A percentile compares a stretch with the other conserved stretches of the same genome.
Evolutionary conservation across 2,329 filamentous ascomycete species (phyloP).

Genomic region (Metarhizium guizhouense): DNA sequence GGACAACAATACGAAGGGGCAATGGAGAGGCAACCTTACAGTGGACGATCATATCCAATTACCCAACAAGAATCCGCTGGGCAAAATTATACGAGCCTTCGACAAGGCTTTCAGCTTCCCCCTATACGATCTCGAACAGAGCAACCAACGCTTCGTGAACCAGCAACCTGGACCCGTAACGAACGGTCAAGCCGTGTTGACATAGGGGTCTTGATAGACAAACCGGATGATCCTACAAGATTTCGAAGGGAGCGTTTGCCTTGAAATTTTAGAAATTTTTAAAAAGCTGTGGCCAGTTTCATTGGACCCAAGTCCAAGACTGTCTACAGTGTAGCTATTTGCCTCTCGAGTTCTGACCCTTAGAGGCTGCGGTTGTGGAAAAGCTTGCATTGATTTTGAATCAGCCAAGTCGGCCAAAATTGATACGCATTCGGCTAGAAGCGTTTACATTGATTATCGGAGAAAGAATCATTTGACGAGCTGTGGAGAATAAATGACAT

Average conservation of each 20-base stretch:
- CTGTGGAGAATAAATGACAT: too few relatives aligned
- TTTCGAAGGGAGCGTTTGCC: conserved; percentile 6
- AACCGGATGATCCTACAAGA: conserved; percentile 32
- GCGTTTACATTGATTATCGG: too few relatives aligned
- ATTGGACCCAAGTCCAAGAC: too few relatives aligned
- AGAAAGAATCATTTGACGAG: too few relatives aligned
- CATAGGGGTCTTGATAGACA: conserved; percentile 54
- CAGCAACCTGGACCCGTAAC: conserved; percentile 31
- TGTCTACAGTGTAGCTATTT: too few relatives aligned
- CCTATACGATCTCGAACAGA: conserved; percentile 36
- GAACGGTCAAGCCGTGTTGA: conserved; percentile 47
- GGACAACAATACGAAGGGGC: not conserved
- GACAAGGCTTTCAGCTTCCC: conserved; percentile 34
- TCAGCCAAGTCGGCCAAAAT: too few relatives aligned
- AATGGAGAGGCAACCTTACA: not conserved
- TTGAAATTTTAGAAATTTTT: not conserved
- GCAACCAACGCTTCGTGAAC: conserved; percentile 9
- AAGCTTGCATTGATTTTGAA: too few relatives aligned
- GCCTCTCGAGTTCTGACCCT: too few relatives aligned
- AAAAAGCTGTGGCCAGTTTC: too few relatives aligned
- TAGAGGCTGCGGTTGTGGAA: too few relatives aligned
- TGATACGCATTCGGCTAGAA: too few relatives aligned
- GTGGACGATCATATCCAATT: not conserved
- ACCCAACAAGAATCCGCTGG: not conserved
- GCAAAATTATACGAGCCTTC: not conserved